A percentile compares a stretch with the other conserved stretches of the same genome.
phyloP scores from a whole-genome alignment of 108 stramenopile species.

The Nannochloropsis granulata region DNA sequence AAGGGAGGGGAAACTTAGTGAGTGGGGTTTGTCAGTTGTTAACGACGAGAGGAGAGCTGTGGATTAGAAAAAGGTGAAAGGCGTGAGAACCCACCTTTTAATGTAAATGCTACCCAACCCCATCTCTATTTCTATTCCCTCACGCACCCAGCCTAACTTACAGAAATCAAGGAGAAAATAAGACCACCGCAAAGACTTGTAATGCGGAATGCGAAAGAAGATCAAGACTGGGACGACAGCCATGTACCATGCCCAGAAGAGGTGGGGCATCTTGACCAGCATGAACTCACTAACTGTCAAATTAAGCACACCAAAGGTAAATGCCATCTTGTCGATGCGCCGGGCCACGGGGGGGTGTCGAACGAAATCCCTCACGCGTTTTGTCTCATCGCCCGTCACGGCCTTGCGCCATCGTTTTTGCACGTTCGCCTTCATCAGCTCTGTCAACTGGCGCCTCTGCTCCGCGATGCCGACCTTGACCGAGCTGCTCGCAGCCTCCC shows the following conservation, averaged over 20 bases:
- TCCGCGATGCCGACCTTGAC: not conserved
- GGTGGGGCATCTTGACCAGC: conserved; percentile 26
- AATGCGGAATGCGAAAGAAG: conserved; percentile 33
- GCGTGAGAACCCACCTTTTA: too few relatives aligned
- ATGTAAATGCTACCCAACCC: too few relatives aligned
- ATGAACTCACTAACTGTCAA: conserved; percentile 36
- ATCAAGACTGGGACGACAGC: conserved; percentile 33
- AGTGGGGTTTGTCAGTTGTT: too few relatives aligned
- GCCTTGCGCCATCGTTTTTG: conserved; percentile 14
- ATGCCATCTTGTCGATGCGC: conserved; percentile 34
- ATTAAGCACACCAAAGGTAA: conserved; percentile 38
- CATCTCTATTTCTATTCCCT: too few relatives aligned
- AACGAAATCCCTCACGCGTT: conserved; percentile 34
- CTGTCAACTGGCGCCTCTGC: not conserved
- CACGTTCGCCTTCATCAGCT: not conserved
- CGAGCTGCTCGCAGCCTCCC: not conserved
- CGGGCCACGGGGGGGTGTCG: conserved; percentile 25
- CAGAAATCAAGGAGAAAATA: conserved; percentile 49
- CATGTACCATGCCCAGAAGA: conserved; percentile 35
- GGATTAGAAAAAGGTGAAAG: too few relatives aligned
- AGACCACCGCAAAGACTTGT: conserved; percentile 32
- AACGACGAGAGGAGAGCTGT: too few relatives aligned
- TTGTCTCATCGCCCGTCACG: conserved; percentile 30
- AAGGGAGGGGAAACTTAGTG: not conserved
- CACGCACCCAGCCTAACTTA: conserved; percentile 24